Evolutionary conservation across 1,284 basidiomycete species (phyloP), one percentile per base, ranked within the genome.

Genomic region (Macrocybe sp.): DNA sequence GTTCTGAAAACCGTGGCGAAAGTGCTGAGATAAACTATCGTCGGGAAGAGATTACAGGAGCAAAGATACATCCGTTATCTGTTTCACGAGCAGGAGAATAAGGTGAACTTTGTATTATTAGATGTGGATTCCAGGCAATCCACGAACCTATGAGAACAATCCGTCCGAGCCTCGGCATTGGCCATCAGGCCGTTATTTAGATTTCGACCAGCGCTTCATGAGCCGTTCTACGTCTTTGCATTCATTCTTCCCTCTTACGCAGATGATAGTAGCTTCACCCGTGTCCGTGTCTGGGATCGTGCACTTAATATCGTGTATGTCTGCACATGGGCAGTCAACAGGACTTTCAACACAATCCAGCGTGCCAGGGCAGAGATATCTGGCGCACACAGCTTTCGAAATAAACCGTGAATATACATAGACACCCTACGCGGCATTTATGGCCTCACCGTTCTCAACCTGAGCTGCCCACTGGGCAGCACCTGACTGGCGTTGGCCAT

Each of bases 311-410:
- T 84, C 81, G 56, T 82, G 75, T 6, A 68, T 63, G 52, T 76
- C 69, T 5, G 81, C 80, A 60, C 81, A 84, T 6, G 82, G 80
- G 55, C 81, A 84, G 37, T 81, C 72, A 34, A 59, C 61, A 5
- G 82, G 82, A 45, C 60, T 66, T 5, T 58, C 52, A 11, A 83
- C 82, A 47, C 81, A 84, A 46, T 75, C 70, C 40, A 83, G 62
- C n/a, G 79, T 83, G 34, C 68, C 65, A 16, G 82, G 81, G 58
- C 81, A 84, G 28, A 84, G 61, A 57, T 84, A 84, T 40, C 69
- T 66, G 7, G 79, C 71, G 53, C 81, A 83, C 33, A 72, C 60
- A n/a, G 80, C 81, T 83, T 35, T 16, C 6, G 16, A 40, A 37
- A 29, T 3, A 37, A 12, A 48, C 38, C 48, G 6, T 46, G 36